Evolutionary conservation across 2,329 filamentous ascomycete genomes (phyloP), one percentile per base, ranked within the genome.

Genomic region (Aspergillus alliaceus): DNA sequence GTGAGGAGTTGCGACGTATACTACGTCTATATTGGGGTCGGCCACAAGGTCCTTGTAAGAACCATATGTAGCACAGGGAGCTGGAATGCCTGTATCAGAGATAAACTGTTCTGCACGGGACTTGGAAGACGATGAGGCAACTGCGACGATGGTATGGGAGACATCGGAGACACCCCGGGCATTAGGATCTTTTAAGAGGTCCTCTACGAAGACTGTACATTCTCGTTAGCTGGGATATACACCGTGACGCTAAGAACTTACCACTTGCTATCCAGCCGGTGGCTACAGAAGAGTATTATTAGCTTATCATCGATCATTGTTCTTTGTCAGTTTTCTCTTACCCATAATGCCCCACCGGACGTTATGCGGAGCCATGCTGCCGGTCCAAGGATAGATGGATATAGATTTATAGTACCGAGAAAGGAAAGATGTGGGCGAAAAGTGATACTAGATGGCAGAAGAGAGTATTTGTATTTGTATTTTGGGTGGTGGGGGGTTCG

Each of bases 1-100:
- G 78, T 96, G 92, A 15, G 92, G 92, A 4, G 92, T 96, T 24
- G 91, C 91, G 55, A 96, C 85, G 75, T 96, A 96, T 76, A 96
- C 77, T 66, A 96, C 90, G 73, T 96, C 90, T 64, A 96, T 84
- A 66, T 90, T 84, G 6, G 88, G 79, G 71, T 96, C 90, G 51
- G 84, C 83, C 25, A 93, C 91, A 27, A 96, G 84, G 71, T 92
- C 90, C 60, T 87, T 82, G 75, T 96, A 96, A 11, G 88, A 90
- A 58, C 89, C 90, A 71, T 96, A 96, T 27, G 88, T 82, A 66
- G 85, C 85, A 56, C 89, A 88, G 7, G 85, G 81, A 18, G 82
- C 77, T 3, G 89, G 87, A n/a, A 88, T 86, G 57, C 87, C 84
- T 35, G 89, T 84, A 60, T 87, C 85, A 59, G 85, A 79, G 70